phyloP scores from a whole-genome alignment of 176 grass and related monocot genomes.

The Avena eriantha region DNA sequence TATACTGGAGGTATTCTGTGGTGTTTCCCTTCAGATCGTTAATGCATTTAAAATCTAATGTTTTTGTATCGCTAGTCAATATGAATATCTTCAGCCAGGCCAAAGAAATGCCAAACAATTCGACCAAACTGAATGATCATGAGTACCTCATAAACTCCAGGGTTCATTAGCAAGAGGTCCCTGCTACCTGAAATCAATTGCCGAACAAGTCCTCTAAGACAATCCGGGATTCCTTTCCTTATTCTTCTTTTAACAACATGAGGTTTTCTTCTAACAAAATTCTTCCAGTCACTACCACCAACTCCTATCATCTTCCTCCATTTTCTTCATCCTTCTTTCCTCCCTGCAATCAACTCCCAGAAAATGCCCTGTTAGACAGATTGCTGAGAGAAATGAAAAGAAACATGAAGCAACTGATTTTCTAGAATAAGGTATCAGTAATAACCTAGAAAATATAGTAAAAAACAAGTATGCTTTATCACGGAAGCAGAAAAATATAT shows the following conservation, averaged over 20 bases:
- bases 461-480: not conserved
- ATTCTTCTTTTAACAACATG: conserved; percentile 90
- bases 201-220: conserved; percentile 95
- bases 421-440: not conserved
- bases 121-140: not conserved
- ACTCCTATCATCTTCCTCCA: conserved; percentile 99
- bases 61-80: not conserved
- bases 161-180: conserved; percentile 82
- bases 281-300: conserved; percentile 88
- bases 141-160: conserved; percentile 94
- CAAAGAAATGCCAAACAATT: conserved; percentile 8
- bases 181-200: conserved; percentile 97
- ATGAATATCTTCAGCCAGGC: not conserved
- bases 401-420: not conserved
- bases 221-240: conserved; percentile 97
- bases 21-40: not conserved
- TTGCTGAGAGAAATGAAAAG: not conserved
- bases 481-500: conserved; percentile 7
- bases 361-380: not conserved
- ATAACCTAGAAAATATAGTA: not conserved
- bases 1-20: not conserved
- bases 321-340: conserved; percentile 81
- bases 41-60: not conserved
- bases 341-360: conserved; percentile 49
- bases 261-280: conserved; percentile 70